phyloP scores from a whole-genome alignment of 257 asterid genomes.

The Cynanchum wilfordii region DNA sequence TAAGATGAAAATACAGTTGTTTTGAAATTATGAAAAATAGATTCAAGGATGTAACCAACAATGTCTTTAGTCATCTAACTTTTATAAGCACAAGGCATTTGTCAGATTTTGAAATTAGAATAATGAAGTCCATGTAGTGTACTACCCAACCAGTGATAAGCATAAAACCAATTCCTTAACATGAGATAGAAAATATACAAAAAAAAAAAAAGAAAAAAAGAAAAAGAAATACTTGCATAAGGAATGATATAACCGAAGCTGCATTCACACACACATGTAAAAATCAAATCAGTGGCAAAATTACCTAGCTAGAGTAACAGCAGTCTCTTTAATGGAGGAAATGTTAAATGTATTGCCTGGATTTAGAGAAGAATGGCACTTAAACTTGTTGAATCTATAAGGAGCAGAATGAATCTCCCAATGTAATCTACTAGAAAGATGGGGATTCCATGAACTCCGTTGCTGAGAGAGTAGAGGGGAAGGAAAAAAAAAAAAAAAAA shows the following conservation, averaged over 20 bases:
- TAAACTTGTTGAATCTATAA: constrained; percentile 36
- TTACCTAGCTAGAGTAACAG: constrained; percentile 60
- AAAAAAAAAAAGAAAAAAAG: not conserved
- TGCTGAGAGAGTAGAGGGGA: constrained; percentile 39
- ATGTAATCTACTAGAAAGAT: constrained; percentile 39
- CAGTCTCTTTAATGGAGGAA: constrained; percentile 52
- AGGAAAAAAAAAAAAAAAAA: too few species aligned
- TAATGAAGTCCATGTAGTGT: not conserved
- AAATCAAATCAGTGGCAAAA: constrained; percentile 10
- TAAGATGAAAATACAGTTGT: not conserved
- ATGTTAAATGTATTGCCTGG: constrained; percentile 44
- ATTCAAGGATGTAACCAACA: not conserved
- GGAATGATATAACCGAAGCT: not conserved
- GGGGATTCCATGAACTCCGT: constrained; percentile 51
- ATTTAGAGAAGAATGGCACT: constrained; percentile 61
- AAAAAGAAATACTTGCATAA: not conserved
- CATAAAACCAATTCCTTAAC: not conserved
- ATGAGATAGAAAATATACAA: constrained; percentile 5
- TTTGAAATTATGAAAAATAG: not conserved
- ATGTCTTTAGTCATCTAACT: not conserved
- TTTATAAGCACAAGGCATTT: not conserved
- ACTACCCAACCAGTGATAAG: not conserved
- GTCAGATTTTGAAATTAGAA: not conserved
- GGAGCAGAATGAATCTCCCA: constrained; percentile 38
- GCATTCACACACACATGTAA: not conserved